phyloP scores from a whole-genome alignment of 805 yeast species.

The Ogataea naganishii region DNA sequence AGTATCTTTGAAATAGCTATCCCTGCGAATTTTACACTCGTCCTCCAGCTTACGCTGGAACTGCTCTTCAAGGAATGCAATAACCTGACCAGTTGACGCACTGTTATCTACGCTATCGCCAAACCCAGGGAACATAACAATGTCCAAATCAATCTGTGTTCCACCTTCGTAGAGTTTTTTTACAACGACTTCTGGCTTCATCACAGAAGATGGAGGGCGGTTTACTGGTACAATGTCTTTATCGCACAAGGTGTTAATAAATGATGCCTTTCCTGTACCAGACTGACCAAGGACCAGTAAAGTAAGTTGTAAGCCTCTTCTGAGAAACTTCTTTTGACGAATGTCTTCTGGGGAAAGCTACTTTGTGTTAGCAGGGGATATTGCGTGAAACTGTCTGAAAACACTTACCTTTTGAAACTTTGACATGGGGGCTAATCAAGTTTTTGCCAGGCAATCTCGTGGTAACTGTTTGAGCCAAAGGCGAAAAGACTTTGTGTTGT shows the following conservation, averaged over 20 bases:
- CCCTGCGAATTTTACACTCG: slow-evolving; percentile 54
- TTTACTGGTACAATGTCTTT: slow-evolving; percentile 32
- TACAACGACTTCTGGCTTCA: slow-evolving; percentile 22
- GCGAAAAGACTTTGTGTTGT: too few species aligned
- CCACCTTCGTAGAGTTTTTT: slow-evolving; percentile 32
- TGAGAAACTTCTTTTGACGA: slow-evolving; percentile 36
- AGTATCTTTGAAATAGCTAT: slow-evolving; percentile 39
- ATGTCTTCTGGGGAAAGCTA: slow-evolving; percentile 25
- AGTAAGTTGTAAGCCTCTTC: slow-evolving; percentile 41
- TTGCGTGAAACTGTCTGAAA: too few species aligned
- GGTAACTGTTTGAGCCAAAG: too few species aligned
- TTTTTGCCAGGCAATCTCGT: too few species aligned
- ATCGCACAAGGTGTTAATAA: slow-evolving; percentile 73
- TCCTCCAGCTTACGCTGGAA: slow-evolving; percentile 61
- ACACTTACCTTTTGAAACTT: too few species aligned
- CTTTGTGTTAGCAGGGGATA: neutral
- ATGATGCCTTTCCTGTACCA: slow-evolving; percentile 75
- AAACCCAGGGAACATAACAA: slow-evolving; percentile 65
- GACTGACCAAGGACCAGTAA: slow-evolving; percentile 40
- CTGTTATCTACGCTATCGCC: slow-evolving; percentile 63
- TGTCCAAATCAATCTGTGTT: slow-evolving; percentile 46
- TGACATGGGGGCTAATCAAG: too few species aligned
- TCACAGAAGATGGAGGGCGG: slow-evolving; percentile 25
- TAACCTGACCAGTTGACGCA: slow-evolving; percentile 49
- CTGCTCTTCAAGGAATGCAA: slow-evolving; percentile 69